phyloP scores from a whole-genome alignment of 148 eudicot species.

The Chenopodium suecicum region DNA sequence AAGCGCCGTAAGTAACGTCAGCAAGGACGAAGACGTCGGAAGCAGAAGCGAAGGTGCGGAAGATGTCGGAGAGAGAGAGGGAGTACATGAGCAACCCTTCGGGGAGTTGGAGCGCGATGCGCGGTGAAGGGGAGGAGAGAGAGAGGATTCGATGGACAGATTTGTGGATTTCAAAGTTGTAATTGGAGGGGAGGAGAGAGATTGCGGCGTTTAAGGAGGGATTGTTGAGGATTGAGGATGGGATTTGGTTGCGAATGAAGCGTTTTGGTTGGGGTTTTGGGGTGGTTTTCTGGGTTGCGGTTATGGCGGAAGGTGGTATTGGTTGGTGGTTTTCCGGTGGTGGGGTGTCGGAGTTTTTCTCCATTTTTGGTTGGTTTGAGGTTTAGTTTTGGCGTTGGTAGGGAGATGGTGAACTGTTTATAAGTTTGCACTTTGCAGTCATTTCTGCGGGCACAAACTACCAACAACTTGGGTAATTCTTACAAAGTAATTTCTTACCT shows the following conservation, averaged over 20 bases:
- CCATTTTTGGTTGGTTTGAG: constrained; percentile 7
- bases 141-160: constrained; percentile 54
- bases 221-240: constrained; percentile 59
- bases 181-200: constrained; percentile 69
- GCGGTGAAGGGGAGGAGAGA: constrained; percentile 44
- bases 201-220: constrained; percentile 66
- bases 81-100: constrained; percentile 94
- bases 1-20: constrained; percentile 96
- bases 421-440: background rate
- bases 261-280: constrained; percentile 55
- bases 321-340: background rate
- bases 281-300: constrained; percentile 12
- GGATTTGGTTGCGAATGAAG: constrained; percentile 79
- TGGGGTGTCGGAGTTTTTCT: background rate
- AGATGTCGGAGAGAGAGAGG: constrained; percentile 72
- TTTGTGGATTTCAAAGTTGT: constrained; percentile 86
- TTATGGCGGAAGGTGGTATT: background rate
- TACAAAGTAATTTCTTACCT: too few species aligned
- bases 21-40: constrained; percentile 58
- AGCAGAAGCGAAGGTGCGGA: constrained; percentile 56
- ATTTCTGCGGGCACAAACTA: background rate
- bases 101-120: constrained; percentile 81
- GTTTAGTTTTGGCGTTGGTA: background rate
- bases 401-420: too few species aligned
- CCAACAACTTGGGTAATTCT: too few species aligned